Evolutionary conservation across 345 rosid genomes (phyloP), one percentile per base, ranked within the genome.

Genomic region (Pelargonium nanum): DNA sequence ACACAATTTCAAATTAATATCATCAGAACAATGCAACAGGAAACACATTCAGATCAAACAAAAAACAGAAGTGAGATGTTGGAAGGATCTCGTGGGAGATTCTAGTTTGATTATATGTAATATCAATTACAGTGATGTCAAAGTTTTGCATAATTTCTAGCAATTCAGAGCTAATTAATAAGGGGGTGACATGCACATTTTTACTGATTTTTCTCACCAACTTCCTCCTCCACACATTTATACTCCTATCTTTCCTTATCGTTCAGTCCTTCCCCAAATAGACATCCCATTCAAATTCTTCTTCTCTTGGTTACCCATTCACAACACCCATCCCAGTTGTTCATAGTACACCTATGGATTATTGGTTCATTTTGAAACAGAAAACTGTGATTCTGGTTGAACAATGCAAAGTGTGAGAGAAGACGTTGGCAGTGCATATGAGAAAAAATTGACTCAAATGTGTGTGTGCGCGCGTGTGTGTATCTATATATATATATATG

Each of bases 1-100:
- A 57, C 65, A 26, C 52, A 64, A 40, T 67, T 52, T 28, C 55
- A 61, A 62, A 56, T 0, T 32, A 20, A 19, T 26, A 26, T 6
- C n/a, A 62, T 21, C 25, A 55, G 50, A 17, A 23, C 40, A 58
- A 8, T 59, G 9, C 53, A 9, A 8, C 53, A 48, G 4, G 15
- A 48, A 10, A 19, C 52, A 2, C 3, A 48, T 13, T n/a, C 2
- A 19, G 22, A 5, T 12, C 23, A 22, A 25, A 23, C 24, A 45
- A 16, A 23, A 10, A 22, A 26, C 21, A 52, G 7, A 19, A 52
- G 4, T 0, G 20, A 13, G 20, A 48, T 48, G 53, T 48, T 48
- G 6, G 15, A 48, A 30, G 40, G 40, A 30, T 30, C 40, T 30
- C 6, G 10, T 30, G 6, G 40, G 10, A 30, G 40, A 30, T 30